Conservation (phyloP, 176 grass and related monocot species). For the Oryza glaberrima region DNA sequence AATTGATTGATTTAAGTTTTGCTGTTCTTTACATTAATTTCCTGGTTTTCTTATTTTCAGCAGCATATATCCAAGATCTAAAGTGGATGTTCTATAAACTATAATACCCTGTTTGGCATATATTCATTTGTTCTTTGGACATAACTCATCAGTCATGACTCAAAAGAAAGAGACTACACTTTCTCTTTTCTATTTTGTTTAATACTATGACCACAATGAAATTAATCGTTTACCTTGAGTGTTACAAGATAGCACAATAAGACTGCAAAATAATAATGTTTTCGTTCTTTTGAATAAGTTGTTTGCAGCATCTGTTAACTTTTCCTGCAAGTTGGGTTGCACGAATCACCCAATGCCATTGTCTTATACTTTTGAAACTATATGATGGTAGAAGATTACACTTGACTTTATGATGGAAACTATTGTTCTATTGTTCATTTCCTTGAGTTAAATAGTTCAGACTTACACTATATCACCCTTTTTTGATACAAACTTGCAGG, state of each 20-base stretch:
- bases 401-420: conserved; percentile 1
- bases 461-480: neutral
- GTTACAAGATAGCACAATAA: neutral
- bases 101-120: neutral
- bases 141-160: neutral
- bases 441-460: conserved; percentile 6
- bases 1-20: neutral
- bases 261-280: neutral
- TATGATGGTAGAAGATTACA: neutral
- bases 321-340: conserved; percentile 5
- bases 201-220: neutral
- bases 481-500: conserved; percentile 53
- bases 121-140: neutral
- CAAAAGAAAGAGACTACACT: neutral
- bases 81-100: neutral
- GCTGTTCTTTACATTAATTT: neutral
- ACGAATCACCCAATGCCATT: neutral
- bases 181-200: neutral
- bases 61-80: neutral
- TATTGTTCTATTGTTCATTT: neutral
- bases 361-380: neutral
- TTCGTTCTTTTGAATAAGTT: conserved; percentile 6
- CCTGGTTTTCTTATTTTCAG: neutral
- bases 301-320: conserved; percentile 1
- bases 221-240: neutral